phyloP scores from a whole-genome alignment of 2,329 filamentous ascomycete species.

The Neofusicoccum ribis region DNA sequence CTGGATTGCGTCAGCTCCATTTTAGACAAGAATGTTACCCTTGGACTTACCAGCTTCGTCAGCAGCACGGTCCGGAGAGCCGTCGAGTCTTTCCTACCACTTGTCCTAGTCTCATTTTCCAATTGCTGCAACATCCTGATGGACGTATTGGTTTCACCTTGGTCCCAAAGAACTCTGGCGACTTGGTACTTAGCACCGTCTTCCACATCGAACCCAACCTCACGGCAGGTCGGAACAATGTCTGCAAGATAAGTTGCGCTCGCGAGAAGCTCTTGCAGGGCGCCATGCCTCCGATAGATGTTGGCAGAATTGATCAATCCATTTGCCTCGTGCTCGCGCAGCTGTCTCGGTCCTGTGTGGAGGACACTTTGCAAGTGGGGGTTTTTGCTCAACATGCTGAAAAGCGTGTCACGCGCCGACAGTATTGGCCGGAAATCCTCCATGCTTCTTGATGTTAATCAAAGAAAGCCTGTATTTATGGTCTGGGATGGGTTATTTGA shows the following conservation, averaged over 20 bases:
- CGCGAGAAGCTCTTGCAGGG: constrained; percentile 82
- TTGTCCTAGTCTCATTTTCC: constrained; percentile 22
- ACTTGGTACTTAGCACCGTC: constrained; percentile 77
- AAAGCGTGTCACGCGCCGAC: constrained; percentile 77
- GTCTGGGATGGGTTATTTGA: constrained; percentile 19
- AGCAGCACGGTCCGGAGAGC: constrained; percentile 64
- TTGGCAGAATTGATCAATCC: constrained; percentile 73
- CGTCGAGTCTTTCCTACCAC: constrained; percentile 26
- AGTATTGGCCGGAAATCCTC: constrained; percentile 78
- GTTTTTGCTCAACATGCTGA: constrained; percentile 76
- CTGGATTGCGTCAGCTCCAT: constrained; percentile 36
- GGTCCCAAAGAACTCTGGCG: constrained; percentile 89
- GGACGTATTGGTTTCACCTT: constrained; percentile 84
- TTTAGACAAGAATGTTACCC: neutral
- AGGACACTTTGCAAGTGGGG: constrained; percentile 61
- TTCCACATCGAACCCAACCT: constrained; percentile 73
- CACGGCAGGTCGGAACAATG: constrained; percentile 68
- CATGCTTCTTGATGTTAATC: constrained; percentile 52
- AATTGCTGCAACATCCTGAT: constrained; percentile 84
- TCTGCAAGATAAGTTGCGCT: constrained; percentile 80
- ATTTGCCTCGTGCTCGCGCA: constrained; percentile 72
- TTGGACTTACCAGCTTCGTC: constrained; percentile 66
- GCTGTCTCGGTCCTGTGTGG: constrained; percentile 61
- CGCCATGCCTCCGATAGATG: constrained; percentile 76
- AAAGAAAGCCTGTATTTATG: neutral